A percentile compares a stretch with the other conserved stretches of the same genome.
Conservation (phyloP, 31 red algal genomes). For the Odonthalia washingtoniensis region DNA sequence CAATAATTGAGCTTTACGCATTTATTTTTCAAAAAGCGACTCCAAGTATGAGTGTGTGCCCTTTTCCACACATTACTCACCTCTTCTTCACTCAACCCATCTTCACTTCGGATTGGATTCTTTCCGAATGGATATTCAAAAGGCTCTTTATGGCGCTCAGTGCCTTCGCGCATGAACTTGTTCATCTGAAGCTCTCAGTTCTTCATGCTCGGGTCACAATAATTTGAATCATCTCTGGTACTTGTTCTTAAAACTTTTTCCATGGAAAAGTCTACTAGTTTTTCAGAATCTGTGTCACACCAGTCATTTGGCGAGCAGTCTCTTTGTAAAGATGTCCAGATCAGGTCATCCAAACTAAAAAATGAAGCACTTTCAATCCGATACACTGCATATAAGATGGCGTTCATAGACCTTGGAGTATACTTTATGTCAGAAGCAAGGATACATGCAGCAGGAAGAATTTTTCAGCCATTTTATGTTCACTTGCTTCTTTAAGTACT, state of each 20-base stretch:
- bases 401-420: slow-evolving; percentile 80
- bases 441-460: slow-evolving; percentile 60
- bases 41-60: too few species aligned
- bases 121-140: slow-evolving; percentile 87
- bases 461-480: slow-evolving; percentile 83
- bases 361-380: slow-evolving; percentile 51
- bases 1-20: too few species aligned
- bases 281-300: slow-evolving; percentile 39
- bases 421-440: slow-evolving; percentile 66
- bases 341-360: neutral
- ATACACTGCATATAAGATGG: slow-evolving; percentile 85
- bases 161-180: slow-evolving; percentile 80
- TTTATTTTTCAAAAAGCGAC: too few species aligned
- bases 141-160: slow-evolving; percentile 69
- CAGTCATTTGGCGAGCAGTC: neutral
- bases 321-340: neutral
- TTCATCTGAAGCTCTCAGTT: slow-evolving; percentile 84
- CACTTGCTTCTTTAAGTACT: slow-evolving; percentile 83
- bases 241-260: slow-evolving; percentile 85
- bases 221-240: slow-evolving; percentile 64
- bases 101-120: slow-evolving; percentile 81
- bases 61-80: too few species aligned
- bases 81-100: too few species aligned
- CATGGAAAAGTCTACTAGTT: slow-evolving; percentile 78
- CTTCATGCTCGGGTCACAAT: slow-evolving; percentile 65